A percentile compares a stretch with the other conserved stretches of the same genome.
Evolutionary conservation across 352 stramenopile genomes (phyloP).

Genomic region (Paralagenidium karlingii): DNA sequence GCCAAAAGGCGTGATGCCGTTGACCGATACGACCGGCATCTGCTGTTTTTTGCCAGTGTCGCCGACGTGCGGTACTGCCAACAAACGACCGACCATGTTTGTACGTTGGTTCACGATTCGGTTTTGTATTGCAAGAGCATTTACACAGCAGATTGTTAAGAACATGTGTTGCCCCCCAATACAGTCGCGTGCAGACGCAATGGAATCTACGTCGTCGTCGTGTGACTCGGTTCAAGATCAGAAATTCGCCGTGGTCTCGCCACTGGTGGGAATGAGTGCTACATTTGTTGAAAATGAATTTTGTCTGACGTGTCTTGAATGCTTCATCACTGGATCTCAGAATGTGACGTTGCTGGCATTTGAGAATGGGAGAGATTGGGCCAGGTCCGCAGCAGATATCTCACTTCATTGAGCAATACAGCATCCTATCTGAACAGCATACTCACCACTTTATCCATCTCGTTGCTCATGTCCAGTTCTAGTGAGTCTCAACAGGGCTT

Average conservation of each 20-base stretch:
- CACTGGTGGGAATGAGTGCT: constrained; percentile 38
- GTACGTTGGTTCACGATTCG: constrained; percentile 16
- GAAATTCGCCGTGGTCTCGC: constrained; percentile 63
- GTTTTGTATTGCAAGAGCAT: too few relatives aligned
- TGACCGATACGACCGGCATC: constrained; percentile 60
- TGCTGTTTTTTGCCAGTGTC: constrained; percentile 50
- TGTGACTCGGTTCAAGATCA: constrained; percentile 52
- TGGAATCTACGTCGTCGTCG: too few relatives aligned
- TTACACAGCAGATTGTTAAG: too few relatives aligned
- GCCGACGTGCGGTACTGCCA: constrained; percentile 9
- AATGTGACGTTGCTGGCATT: constrained; percentile 66
- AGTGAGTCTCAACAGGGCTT: constrained; percentile 69
- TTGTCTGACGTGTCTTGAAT: background rate
- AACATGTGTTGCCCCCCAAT: too few relatives aligned
- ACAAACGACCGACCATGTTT: constrained; percentile 44
- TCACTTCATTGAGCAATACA: background rate
- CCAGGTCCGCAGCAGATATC: constrained; percentile 24
- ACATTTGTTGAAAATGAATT: background rate
- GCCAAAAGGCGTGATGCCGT: constrained; percentile 55
- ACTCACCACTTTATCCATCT: too few relatives aligned
- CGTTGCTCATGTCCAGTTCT: constrained; percentile 10
- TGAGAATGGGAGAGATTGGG: constrained; percentile 57
- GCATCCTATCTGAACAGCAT: constrained; percentile 1
- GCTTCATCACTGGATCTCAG: constrained; percentile 13
- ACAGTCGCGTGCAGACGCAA: too few relatives aligned